Percentiles rank a stretch among this genome's conserved stretches.
Evolutionary conservation across 106 monocot species (phyloP).

Genomic region (Vanilla planifolia): DNA sequence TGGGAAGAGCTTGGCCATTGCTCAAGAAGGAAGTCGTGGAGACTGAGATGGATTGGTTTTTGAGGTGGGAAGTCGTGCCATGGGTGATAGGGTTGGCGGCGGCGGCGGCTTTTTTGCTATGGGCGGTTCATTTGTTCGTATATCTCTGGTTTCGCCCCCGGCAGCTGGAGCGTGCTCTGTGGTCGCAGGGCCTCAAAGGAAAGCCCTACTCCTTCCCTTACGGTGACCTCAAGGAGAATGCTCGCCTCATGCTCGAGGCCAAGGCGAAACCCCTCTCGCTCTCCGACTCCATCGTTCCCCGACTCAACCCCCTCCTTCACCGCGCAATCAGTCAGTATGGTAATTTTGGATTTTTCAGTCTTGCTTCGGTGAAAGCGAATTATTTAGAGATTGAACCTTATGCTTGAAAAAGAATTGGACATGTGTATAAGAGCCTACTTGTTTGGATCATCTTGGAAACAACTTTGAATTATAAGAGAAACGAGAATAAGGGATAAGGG

Average conservation of each 20-base stretch:
- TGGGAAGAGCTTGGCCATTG: no score
- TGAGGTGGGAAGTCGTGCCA: no score
- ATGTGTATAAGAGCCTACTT: no score
- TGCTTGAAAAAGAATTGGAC: no score
- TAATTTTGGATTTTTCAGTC: no score
- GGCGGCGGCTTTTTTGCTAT: background rate
- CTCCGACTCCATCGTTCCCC: conserved; percentile 22
- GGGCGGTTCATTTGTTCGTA: conserved; percentile 1
- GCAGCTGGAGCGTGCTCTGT: conserved; percentile 30
- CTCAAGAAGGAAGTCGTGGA: no score
- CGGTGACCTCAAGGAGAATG: conserved; percentile 25
- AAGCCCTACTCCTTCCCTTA: conserved; percentile 21
- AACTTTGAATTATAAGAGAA: no score
- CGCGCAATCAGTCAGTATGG: conserved; percentile 9
- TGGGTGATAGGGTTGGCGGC: background rate
- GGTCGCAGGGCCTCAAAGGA: conserved; percentile 37
- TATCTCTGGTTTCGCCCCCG: conserved; percentile 31
- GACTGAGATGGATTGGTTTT: no score
- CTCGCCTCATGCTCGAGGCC: conserved; percentile 11
- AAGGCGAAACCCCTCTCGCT: conserved; percentile 18
- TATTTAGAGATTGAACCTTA: no score
- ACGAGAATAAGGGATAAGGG: no score
- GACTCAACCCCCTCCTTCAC: conserved; percentile 19
- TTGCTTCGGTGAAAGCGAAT: no score
- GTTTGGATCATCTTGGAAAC: no score